Base-by-base conservation (phyloP, 495 filamentous ascomycete species). In the Choiromyces venosus region DNA sequence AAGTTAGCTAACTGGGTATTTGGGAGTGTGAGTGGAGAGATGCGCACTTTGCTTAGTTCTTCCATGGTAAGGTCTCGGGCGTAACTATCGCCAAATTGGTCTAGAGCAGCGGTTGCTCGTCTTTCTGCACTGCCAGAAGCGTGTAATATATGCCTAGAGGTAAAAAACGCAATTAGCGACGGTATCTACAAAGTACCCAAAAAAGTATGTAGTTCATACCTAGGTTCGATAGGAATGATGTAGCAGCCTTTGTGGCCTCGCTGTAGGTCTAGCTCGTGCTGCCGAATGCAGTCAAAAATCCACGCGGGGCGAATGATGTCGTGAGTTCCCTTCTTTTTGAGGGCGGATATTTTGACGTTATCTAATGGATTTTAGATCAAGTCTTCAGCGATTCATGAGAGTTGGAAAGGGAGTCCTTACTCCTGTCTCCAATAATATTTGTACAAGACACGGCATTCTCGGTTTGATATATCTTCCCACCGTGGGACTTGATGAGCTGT, bases 61-160 rank as follows among this genome's bases (percentile, higher is more conserved):
- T 90, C 87, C 0, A 85, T 79, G 1, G 83, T 86, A 16, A 91
- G 84, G 75, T 96, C 89, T 37, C 93, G 86, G 1, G 90, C 86
- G 81, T 93, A 98, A 79, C 93, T 94, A 82, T 99, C 95, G 2
- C 88, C 89, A 77, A 87, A 97, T 73, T 85, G 84, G 82, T 99
- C 95, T 10, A 91, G 84, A 73, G 77, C 37, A 83, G 83, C 25
- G 86, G 81, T 7, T 82, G 83, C 37, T 84, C 81, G 56, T 85
- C 81, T 64, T 85, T 84, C 16, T 84, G 33, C 10, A 33, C 52
- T 29, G 18, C 10, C 83, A 21, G 83, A 83, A 0, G 84, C 86
- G 68, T 72, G 68, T 33, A 81, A 72, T 46, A 81, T 37, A 64
- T 81, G 71, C 12, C 75, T 73, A 65, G 29, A 14, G 68, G 68